Base-by-base conservation (phyloP, 768 basidiomycete genomes). In the Mycena alexandri region DNA sequence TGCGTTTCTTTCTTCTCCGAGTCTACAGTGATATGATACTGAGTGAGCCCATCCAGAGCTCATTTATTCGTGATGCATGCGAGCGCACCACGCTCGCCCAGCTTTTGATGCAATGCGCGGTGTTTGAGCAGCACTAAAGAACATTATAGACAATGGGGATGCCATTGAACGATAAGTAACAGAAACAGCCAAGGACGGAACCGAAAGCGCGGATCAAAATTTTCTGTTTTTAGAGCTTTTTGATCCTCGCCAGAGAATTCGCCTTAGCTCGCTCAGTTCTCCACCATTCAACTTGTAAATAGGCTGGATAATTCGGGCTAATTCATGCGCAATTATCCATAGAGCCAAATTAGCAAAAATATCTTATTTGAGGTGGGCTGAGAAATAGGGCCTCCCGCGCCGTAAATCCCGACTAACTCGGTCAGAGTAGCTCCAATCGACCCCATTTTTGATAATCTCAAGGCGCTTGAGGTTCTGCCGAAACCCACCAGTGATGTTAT, bases 401-500 rank as follows among this genome's bases (percentile, higher is more conserved):
- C 29, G 82, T 77, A 69, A 89, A 91, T 76, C 86, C 89, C 11
- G 88, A 89, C 76, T 65, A 90, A 92, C 72, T 82, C 91, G 54
- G 91, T n/a, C n/a, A n/a, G 91, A 10, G 90, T 88, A 0, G 83
- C 89, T 13, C 87, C 82, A 61, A 84, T 87, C 2, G 82, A 89
- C 67, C 92, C 92, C 73, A 77, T 93, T 25, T 58, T 83, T 36
- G 88, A 91, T 52, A 92, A 92, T 77, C 75, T 93, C 63, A 86
- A 89, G 75, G 92, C 93, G 7, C 78, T 94, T 61, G 86, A 92
- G 60, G 83, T 93, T 38, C 76, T 93, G 54, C 89, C 89, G 19
- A 93, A 92, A 79, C 76, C 95, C 61, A 93, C 90, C 1, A 84
- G 86, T 16, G 87, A 86, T 70, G 78, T 93, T 47, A 72, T 91